Base-by-base conservation (phyloP, 768 basidiomycete species). In the Asterophora parasitica region DNA sequence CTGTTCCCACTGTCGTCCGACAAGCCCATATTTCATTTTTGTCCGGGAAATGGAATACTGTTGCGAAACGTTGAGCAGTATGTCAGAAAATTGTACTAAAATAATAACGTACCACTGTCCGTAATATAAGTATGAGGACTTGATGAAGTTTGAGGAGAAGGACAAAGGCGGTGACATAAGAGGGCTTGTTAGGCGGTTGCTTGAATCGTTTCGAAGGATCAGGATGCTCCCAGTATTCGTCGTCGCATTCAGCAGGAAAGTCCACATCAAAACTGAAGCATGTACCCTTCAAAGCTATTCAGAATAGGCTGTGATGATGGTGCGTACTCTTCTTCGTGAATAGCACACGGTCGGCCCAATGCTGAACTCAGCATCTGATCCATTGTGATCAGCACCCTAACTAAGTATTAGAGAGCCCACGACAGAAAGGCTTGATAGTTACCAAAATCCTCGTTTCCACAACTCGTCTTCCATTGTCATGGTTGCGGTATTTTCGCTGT, bases 21-120 rank as follows among this genome's bases (percentile, higher is more conserved):
- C 76, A 52, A 82, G 78, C 11, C 84, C 85, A 4, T 86, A 71
- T 1, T 79, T 62, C 7, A 80, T 65, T 57, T 85, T 84, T 0
- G 80, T 80, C 57, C 84, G 86, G 60, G 85, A 88, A 55, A 89
- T 87, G n/a, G 88, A 83, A 61, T 92, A 93, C 88, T 89, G 45
- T 30, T 15, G 13, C 8, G 31, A 23, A n/a, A 33, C 20, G 15
- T 36, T 7, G 27, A 2, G 40, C 37, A 30, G 1, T 7, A 9
- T 1, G 20, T 4, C 5, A 20, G 15, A 17, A 6, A 5, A 7
- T 40, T 28, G 44, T 12, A 27, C 13, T 19, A 33, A 13, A 2
- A 20, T 64, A 79, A 50, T 58, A 6, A 82, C 82, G 39, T 23
- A 23, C 23, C 23, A 88, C 78, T 0, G 84, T 85, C 12, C 83